Evolutionary conservation across 768 basidiomycete species (phyloP), one percentile per base, ranked within the genome.

Genomic region (Boletus vinaceobasis): DNA sequence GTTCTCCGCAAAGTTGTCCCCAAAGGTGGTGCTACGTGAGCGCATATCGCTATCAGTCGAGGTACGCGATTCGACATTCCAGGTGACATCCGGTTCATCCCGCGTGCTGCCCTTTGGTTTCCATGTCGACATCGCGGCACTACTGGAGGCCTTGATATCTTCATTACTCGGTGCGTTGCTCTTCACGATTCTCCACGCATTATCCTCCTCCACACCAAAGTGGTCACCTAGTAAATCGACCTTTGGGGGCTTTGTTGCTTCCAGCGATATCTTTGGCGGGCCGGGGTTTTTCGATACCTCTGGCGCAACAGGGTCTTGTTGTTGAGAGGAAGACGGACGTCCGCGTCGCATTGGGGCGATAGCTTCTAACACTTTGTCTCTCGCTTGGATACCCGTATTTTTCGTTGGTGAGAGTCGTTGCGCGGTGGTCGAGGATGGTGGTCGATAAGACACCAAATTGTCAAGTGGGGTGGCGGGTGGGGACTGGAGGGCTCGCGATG

Each of bases 321-420:
- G 72, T 55, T 71, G 69, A 35, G 72, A 65, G 46, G 58, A 56
- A 59, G 71, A 67, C 3, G 87, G 87, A 23, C 88, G 77, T 17
- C 88, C 89, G 33, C 87, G 76, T 37, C 88, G 81, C 84, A 88
- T 85, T 0, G 90, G 88, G 32, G 85, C 85, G 52, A 90, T 87
- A 13, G 88, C 88, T 60, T 90, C 89, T 19, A 90, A 74, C 5
- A 88, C 87, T 62, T 84, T 87, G 53, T 91, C 88, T 38, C 87
- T 82, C 9, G 86, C 86, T 61, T 88, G 85, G 31, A 85, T 65
- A 27, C 84, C 87, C 29, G 82, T 77, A 58, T 79, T 59, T 48
- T 65, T 72, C n/a, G 63, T 53, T 19, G 53, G 51, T 27, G 55
- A 43, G 26, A 58, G 42, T 47, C 63, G 60, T 42, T 65, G 70